Conservation (phyloP, 2,329 filamentous ascomycete species). For the Diaporthe helianthi region DNA sequence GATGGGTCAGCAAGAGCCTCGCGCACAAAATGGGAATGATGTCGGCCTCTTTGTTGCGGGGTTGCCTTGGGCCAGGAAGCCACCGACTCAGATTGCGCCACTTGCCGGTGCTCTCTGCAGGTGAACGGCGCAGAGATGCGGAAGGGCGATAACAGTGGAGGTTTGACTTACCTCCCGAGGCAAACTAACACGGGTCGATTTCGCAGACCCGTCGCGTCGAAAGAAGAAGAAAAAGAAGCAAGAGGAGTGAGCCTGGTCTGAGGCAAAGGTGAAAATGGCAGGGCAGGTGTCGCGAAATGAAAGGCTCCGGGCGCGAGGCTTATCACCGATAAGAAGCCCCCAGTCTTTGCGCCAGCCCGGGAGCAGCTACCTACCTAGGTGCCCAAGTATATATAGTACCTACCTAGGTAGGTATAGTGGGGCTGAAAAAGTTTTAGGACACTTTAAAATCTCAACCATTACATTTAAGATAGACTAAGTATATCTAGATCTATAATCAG, state of each 20-base stretch:
- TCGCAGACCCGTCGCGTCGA: conserved; percentile 6
- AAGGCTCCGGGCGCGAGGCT: conserved; percentile 21
- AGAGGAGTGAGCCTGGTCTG: conserved; percentile 2
- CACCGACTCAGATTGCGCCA: conserved; percentile 21
- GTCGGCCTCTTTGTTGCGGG: conserved; percentile 5
- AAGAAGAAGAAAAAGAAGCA: not conserved
- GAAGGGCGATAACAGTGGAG: not conserved
- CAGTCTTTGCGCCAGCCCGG: not conserved
- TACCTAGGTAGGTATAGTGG: too few relatives aligned
- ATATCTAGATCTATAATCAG: too few relatives aligned
- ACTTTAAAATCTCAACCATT: too few relatives aligned
- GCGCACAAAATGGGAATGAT: not conserved
- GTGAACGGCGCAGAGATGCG: not conserved
- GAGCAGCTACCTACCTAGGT: not conserved
- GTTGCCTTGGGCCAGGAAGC: not conserved
- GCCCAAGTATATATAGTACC: too few relatives aligned
- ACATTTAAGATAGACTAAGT: too few relatives aligned
- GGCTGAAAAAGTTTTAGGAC: too few relatives aligned
- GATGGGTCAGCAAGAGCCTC: conserved; percentile 17
- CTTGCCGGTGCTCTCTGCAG: not conserved
- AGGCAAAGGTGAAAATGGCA: not conserved
- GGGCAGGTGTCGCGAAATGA: conserved; percentile 15
- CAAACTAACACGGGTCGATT: conserved; percentile 6
- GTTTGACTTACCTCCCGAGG: conserved; percentile 17
- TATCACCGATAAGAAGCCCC: conserved; percentile 10